Evolutionary conservation across 306 rosid species (phyloP), one percentile per base, ranked within the genome.

Genomic region (Styphnolobium japonicum): DNA sequence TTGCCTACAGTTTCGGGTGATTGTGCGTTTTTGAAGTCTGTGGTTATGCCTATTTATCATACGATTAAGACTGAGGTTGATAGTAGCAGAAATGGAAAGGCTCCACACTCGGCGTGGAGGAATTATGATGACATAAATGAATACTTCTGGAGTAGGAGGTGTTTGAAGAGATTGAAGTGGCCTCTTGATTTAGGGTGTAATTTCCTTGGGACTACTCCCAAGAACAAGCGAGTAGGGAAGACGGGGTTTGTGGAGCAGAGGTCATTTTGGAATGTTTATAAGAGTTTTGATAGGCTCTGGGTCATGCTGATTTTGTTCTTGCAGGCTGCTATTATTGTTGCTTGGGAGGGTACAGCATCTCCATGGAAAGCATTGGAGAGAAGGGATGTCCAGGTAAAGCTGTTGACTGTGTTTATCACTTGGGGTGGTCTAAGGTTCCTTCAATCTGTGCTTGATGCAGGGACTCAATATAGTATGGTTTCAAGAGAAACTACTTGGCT

Each of bases 231-330:
- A 7, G 92, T 94, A 1, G 98, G 98, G 86, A 94, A 94, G 92
- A 94, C 98, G 0, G 98, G 98, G 11, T 94, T 89, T 73, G 98
- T 94, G 77, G 98, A 94, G 87, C 97, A 88, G 80, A 92, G 98
- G 88, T 90, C 98, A 7, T 94, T 94, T 70, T 94, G 97, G 98
- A 94, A 94, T 78, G 22, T 94, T 56, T 92, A 89, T 42, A 81
- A 96, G 90, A 90, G 97, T 77, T 94, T 94, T 67, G 98, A 94
- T 77, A 92, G 86, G 90, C 85, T 94, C 12, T 94, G 98, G 98
- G 76, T 92, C 46, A 33, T 94, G 98, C 83, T 90, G 58, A 73
- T 94, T 22, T 75, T 94, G 86, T 94, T 90, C 84, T 80, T 94
- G 10, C 98, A 94, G 79, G 97, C 95, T 57, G 71, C 90, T 0